A percentile compares a stretch with the other conserved stretches of the same genome.
phyloP scores from a whole-genome alignment of 768 basidiomycete species.

The Podaxis sp. region DNA sequence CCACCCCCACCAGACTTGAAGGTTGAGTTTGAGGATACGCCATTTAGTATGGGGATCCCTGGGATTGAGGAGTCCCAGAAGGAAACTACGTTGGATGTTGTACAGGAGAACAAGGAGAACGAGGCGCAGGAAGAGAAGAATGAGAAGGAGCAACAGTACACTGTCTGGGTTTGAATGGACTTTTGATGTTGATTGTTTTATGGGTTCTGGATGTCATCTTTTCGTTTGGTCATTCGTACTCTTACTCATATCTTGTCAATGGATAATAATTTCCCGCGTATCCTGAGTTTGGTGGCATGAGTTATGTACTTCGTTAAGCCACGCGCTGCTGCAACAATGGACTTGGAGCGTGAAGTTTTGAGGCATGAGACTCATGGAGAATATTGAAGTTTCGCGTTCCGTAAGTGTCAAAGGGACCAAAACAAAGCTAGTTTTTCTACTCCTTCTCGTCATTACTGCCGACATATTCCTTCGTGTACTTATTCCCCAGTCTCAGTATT shows the following conservation, averaged over 20 bases:
- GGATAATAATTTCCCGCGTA: neutral
- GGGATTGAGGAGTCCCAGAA: conserved; percentile 13
- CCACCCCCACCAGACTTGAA: conserved; percentile 12
- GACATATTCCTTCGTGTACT: too few species aligned
- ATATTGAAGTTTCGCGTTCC: too few species aligned
- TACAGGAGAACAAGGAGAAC: conserved; percentile 13
- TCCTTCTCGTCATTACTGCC: too few species aligned
- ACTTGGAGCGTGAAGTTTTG: too few species aligned
- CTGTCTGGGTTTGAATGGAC: neutral
- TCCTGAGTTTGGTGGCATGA: too few species aligned
- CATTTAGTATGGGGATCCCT: conserved; percentile 11
- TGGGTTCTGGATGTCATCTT: neutral
- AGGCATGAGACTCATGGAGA: too few species aligned
- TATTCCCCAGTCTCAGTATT: too few species aligned
- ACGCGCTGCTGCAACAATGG: too few species aligned
- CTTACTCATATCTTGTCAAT: neutral
- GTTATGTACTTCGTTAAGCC: too few species aligned
- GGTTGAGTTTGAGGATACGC: conserved; percentile 12
- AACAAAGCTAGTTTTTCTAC: too few species aligned
- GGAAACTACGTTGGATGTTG: conserved; percentile 9
- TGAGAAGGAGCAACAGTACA: neutral
- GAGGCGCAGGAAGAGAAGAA: conserved; percentile 8
- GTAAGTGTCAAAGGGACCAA: too few species aligned
- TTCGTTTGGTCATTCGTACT: neutral
- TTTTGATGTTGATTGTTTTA: neutral